Conservation (phyloP, 805 yeast species). For the Zygoascus biomembranicola region DNA sequence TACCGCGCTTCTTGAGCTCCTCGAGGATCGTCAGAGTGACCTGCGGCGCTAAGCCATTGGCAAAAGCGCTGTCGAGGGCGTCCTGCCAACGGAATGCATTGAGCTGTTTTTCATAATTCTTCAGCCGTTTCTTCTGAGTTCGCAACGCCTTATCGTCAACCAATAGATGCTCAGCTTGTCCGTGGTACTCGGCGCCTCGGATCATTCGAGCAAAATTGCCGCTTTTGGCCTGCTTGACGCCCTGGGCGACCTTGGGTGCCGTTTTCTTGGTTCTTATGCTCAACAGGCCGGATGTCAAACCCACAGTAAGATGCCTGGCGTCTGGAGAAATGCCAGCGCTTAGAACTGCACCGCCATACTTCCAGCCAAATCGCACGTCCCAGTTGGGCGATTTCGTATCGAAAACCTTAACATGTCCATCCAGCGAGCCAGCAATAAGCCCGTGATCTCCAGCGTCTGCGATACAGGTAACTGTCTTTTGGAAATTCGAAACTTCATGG, state of each 20-base stretch:
- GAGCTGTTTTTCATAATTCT: constrained; percentile 73
- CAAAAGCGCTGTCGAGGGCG: constrained; percentile 81
- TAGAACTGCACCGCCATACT: constrained; percentile 88
- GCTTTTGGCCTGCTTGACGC: constrained; percentile 33
- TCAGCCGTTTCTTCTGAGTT: constrained; percentile 49
- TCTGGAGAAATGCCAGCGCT: constrained; percentile 86
- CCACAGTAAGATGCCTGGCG: constrained; percentile 83
- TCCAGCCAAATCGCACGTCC: constrained; percentile 96
- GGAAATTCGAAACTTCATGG: constrained; percentile 74
- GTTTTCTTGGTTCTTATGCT: constrained; percentile 83
- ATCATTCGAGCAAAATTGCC: constrained; percentile 70
- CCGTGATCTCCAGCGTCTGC: constrained; percentile 60
- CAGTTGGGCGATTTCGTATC: constrained; percentile 58
- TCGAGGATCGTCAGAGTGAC: constrained; percentile 72
- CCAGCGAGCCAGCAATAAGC: constrained; percentile 88
- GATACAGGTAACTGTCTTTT: constrained; percentile 85
- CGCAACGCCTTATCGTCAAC: constrained; percentile 44
- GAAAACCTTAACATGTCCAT: constrained; percentile 94
- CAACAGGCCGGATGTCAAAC: constrained; percentile 80
- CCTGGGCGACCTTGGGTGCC: constrained; percentile 43
- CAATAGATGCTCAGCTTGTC: constrained; percentile 74
- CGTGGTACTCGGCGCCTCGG: constrained; percentile 85
- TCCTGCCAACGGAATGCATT: constrained; percentile 89
- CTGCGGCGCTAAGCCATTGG: constrained; percentile 71
- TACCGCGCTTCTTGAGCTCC: constrained; percentile 84